Evolutionary conservation across 345 rosid genomes (phyloP).

Genomic region (Salix purpurea): DNA sequence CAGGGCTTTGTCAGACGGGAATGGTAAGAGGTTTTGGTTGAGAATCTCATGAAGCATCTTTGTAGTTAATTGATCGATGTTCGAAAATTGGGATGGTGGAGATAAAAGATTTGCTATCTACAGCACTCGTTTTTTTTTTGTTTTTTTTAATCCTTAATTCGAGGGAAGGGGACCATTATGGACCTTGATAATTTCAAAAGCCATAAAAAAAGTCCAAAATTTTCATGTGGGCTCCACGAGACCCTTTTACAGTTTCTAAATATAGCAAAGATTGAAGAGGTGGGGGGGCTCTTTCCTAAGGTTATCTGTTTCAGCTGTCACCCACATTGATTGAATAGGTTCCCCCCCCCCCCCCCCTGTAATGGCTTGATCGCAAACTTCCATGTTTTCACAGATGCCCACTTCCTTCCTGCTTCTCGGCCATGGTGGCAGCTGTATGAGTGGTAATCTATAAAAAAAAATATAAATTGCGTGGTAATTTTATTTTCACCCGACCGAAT

Average conservation of each 20-base stretch:
- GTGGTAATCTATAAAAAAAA: too few species aligned
- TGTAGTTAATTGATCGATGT: neutral
- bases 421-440: neutral
- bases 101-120: conserved; percentile 13
- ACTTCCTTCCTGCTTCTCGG: neutral
- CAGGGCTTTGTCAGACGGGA: neutral
- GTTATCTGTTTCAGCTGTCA: conserved; percentile 8
- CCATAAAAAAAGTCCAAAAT: neutral
- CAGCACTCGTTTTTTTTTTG: neutral
- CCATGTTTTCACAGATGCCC: too few species aligned
- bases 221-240: neutral
- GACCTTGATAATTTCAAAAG: conserved; percentile 1
- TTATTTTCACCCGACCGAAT: neutral
- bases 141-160: neutral
- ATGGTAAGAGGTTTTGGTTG: neutral
- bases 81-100: neutral
- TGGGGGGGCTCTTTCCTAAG: neutral
- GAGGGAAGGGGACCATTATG: conserved; percentile 2
- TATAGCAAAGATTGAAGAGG: neutral
- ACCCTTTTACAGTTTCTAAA: conserved; percentile 11
- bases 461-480: neutral
- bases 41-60: neutral
- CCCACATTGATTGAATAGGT: neutral
- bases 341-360: neutral
- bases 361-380: neutral